phyloP scores from a whole-genome alignment of 2,329 filamentous ascomycete genomes.

The Epichloe baconii region DNA sequence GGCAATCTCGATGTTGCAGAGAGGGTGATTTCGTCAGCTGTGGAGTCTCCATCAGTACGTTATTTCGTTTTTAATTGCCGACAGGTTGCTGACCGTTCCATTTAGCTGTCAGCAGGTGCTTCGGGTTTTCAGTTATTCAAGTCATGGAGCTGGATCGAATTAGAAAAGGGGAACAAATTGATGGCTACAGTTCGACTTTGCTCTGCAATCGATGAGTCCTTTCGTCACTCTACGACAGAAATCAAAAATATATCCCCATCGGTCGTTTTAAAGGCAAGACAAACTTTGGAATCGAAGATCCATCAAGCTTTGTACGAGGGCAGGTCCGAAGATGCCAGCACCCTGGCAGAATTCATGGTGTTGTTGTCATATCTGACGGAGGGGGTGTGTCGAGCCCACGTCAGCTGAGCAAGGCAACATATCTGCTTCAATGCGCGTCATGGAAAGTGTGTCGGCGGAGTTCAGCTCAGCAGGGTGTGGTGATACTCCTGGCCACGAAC shows the following conservation, averaged over 20 bases:
- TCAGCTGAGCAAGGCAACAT: constrained; percentile 42
- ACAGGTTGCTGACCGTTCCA: constrained; percentile 1
- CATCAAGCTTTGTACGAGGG: constrained; percentile 42
- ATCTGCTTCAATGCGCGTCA: constrained; percentile 30
- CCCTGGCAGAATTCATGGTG: constrained; percentile 48
- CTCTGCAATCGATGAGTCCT: constrained; percentile 19
- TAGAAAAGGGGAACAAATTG: constrained; percentile 27
- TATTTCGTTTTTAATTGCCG: background rate
- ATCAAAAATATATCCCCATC: constrained; percentile 17
- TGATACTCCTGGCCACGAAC: constrained; percentile 37
- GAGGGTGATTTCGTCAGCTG: constrained; percentile 54
- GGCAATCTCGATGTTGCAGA: constrained; percentile 44
- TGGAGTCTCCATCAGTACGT: constrained; percentile 26
- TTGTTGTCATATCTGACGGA: constrained; percentile 54
- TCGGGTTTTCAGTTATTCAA: constrained; percentile 35
- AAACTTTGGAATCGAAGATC: constrained; percentile 38
- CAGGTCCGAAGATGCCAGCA: constrained; percentile 32
- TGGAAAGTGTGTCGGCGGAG: constrained; percentile 28
- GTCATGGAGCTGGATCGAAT: constrained; percentile 55
- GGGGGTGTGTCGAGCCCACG: constrained; percentile 26
- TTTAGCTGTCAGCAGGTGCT: constrained; percentile 9
- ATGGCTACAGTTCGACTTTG: constrained; percentile 28
- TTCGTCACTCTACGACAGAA: constrained; percentile 7
- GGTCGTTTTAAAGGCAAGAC: constrained; percentile 37
- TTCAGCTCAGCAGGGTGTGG: constrained; percentile 25